phyloP scores from a whole-genome alignment of 2,329 filamentous ascomycete genomes.

The Aureobasidium sp. region DNA sequence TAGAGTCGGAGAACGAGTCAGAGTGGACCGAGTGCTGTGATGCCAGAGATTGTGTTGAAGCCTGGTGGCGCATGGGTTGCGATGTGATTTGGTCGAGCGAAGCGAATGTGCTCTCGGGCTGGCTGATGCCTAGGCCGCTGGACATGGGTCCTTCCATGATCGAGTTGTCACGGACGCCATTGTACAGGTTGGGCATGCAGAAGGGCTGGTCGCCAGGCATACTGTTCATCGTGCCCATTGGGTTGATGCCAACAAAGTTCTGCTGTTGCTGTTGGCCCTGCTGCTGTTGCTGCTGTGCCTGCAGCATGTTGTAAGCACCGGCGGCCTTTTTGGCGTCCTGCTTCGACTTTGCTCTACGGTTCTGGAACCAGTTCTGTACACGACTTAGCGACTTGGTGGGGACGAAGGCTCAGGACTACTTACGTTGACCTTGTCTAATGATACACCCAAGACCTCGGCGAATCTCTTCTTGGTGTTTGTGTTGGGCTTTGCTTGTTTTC shows the following conservation, averaged over 20 bases:
- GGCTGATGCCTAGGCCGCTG: constrained; percentile 13
- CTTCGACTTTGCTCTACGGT: constrained; percentile 44
- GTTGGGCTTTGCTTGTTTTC: constrained; percentile 40
- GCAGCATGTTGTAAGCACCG: constrained; percentile 21
- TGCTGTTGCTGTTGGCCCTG: constrained; percentile 14
- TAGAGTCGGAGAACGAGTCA: constrained; percentile 15
- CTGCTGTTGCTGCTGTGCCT: constrained; percentile 14
- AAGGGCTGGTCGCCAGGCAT: constrained; percentile 26
- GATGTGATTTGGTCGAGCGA: constrained; percentile 7
- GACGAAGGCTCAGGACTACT: constrained; percentile 18
- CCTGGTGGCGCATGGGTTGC: background rate
- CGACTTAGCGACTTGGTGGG: background rate
- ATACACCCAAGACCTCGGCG: constrained; percentile 38
- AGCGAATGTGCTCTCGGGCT: background rate
- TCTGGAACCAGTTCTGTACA: constrained; percentile 46
- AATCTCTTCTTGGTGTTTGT: constrained; percentile 43
- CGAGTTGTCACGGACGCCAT: constrained; percentile 21
- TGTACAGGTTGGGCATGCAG: constrained; percentile 22
- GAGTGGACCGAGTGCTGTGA: background rate
- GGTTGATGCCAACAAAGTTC: constrained; percentile 7
- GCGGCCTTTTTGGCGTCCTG: constrained; percentile 42
- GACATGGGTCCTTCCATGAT: constrained; percentile 13
- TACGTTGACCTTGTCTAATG: constrained; percentile 46
- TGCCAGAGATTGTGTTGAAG: constrained; percentile 2
- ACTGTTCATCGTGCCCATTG: constrained; percentile 11